These are phyloP conservation scores for Solanum hybrid DNA, from an alignment of 305 asterid genomes.

Conservation along the genomic window DNA sequence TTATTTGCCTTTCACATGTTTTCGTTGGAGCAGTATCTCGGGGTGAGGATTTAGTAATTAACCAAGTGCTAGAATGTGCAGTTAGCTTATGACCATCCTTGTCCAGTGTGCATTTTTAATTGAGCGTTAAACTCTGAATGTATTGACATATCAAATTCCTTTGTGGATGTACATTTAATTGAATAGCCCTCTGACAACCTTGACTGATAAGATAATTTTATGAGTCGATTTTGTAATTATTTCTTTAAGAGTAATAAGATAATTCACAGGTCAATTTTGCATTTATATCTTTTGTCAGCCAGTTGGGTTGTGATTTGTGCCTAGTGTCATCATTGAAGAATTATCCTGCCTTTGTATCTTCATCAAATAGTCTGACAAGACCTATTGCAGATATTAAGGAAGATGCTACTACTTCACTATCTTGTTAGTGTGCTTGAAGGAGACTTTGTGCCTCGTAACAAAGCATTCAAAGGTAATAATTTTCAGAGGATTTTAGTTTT, in stretches of 20 bases:
- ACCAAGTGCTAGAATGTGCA: neutral
- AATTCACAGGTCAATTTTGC: neutral
- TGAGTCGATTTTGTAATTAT: neutral
- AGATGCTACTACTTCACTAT: conserved; percentile 70
- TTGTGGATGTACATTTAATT: neutral
- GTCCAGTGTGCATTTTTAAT: neutral
- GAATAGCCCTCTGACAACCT: neutral
- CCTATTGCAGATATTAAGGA: conserved; percentile 58
- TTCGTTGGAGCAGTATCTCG: neutral
- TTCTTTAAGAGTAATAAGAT: neutral
- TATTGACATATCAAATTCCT: neutral
- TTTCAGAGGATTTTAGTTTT: neutral
- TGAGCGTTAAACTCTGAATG: neutral
- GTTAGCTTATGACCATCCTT: neutral
- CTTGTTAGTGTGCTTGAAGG: conserved; percentile 67
- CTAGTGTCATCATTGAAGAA: neutral
- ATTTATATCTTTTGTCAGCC: neutral
- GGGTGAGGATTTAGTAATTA: neutral
- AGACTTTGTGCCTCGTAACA: conserved; percentile 57
- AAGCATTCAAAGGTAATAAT: conserved; percentile 46
- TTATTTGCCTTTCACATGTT: neutral
- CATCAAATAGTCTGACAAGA: conserved; percentile 5
- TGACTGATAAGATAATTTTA: neutral
- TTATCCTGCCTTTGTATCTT: neutral
- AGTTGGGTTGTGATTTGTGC: neutral